phyloP scores from a whole-genome alignment of 2,329 filamentous ascomycete genomes.

The Penicillium sp. region DNA sequence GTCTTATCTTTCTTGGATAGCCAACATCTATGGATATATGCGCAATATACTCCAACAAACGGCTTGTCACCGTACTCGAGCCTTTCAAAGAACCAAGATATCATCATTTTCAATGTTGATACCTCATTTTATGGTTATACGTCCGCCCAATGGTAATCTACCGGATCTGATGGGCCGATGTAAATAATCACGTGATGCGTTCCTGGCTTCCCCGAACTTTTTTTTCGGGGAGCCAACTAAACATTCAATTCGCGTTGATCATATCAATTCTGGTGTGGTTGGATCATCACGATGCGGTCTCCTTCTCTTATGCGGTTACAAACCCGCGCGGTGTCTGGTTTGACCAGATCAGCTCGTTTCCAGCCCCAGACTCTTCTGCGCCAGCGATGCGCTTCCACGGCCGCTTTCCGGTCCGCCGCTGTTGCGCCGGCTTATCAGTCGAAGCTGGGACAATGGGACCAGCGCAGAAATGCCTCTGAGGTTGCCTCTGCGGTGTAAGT shows the following conservation, averaged over 20 bases:
- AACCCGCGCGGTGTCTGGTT: conserved; percentile 38
- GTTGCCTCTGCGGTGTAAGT: conserved; percentile 47
- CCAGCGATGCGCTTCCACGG: conserved; percentile 41
- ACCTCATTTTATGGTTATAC: neutral
- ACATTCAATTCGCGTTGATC: conserved; percentile 24
- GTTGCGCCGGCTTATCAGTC: conserved; percentile 36
- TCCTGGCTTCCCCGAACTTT: conserved; percentile 41
- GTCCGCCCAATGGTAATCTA: conserved; percentile 13
- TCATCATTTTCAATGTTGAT: neutral
- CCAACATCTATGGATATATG: neutral
- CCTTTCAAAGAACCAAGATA: neutral
- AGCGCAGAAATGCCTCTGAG: conserved; percentile 44
- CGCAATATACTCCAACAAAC: neutral
- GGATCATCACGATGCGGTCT: conserved; percentile 40
- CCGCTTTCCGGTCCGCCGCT: conserved; percentile 35
- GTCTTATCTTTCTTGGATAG: neutral
- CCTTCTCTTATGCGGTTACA: conserved; percentile 43
- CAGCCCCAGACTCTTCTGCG: conserved; percentile 37
- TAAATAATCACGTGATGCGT: conserved; percentile 32
- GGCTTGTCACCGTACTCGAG: neutral
- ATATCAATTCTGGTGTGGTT: conserved; percentile 28
- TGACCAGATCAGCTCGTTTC: conserved; percentile 36
- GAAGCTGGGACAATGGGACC: conserved; percentile 42
- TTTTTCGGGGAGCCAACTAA: conserved; percentile 32
- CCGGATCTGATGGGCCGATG: conserved; percentile 20